Evolutionary conservation across 1,284 basidiomycete species (phyloP).

Genomic region (Marasmius tenuissimus): DNA sequence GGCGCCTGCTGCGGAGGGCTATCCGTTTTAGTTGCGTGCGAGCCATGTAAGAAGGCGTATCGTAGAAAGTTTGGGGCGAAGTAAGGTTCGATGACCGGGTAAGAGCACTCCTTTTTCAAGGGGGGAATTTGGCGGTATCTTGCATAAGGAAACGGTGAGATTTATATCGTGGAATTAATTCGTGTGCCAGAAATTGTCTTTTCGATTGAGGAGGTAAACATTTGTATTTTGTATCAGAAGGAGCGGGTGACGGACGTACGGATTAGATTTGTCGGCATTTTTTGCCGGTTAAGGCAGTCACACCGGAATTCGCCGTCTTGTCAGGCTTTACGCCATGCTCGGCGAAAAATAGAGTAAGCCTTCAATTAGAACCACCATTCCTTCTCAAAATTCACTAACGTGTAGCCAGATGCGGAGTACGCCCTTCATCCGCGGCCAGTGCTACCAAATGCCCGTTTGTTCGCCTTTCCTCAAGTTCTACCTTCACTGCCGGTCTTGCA

Average conservation of each 20-base stretch:
- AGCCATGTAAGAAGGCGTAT: not conserved
- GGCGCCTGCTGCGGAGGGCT: constrained; percentile 5
- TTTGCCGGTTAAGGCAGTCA: not conserved
- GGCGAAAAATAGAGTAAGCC: no score
- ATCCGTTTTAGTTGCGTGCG: not conserved
- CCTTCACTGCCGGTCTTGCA: no score
- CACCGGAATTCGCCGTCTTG: not conserved
- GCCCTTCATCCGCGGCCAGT: no score
- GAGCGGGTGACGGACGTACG: not conserved
- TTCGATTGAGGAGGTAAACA: constrained; percentile 1
- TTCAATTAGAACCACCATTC: no score
- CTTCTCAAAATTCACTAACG: no score
- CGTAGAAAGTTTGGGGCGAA: not conserved
- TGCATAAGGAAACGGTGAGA: not conserved
- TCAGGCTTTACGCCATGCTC: not conserved
- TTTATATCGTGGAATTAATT: constrained; percentile 2
- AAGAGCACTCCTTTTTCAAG: not conserved
- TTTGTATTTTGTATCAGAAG: not conserved
- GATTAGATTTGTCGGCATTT: not conserved
- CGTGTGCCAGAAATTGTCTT: not conserved
- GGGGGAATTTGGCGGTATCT: not conserved
- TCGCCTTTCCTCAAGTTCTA: no score
- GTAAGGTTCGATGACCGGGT: not conserved
- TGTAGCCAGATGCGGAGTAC: no score
- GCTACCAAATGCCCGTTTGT: no score